Base-by-base conservation (phyloP, 1,284 basidiomycete genomes). In the Fomitopsis schrenkii region DNA sequence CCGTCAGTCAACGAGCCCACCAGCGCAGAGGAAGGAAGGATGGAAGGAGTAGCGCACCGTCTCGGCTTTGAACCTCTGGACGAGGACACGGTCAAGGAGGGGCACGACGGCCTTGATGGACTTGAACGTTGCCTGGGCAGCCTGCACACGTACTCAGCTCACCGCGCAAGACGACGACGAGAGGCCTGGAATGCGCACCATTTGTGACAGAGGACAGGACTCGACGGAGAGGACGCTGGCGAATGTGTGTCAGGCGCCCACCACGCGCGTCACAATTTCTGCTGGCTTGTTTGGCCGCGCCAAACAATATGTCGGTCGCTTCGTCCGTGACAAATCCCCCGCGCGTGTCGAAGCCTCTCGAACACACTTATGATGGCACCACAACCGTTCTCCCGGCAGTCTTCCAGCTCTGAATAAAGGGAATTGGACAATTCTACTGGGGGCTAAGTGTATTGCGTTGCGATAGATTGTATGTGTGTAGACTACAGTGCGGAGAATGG, bases 41-140 rank as follows among this genome's bases (percentile, higher is more conserved):
- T 8, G 7, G 36, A 33, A 9, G n/a, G 9, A 10, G 22, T 14
- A 41, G 22, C 87, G 66, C 70, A 95, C 93, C 2, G 91, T 90
- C 68, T 95, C 94, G 46, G 94, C 82, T 82, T 98, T 98, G 87
- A 97, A 97, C 65, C 96, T 87, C 81, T 98, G 96, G 63, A 99
- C 95, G 64, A 99, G 85, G 66, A 99, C 93, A 68, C 97, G 93
- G 88, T 98, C 97, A 63, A 98, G 82, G 59, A 98, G 88, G 64
- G 97, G 97, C 67, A 95, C 80, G 68, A 98, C 78, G 59, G 95
- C 83, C 81, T 88, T 94, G 86, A 98, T 98, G 69, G 88, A 91
- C 79, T 94, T 96, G 89, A 97, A 94, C 35, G 95, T 95, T 67
- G 88, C 86, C 77, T 89, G 87, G 60, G 87, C 77, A 78, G 88